phyloP scores from a whole-genome alignment of 306 rosid genomes.

The Trifolium repens region DNA sequence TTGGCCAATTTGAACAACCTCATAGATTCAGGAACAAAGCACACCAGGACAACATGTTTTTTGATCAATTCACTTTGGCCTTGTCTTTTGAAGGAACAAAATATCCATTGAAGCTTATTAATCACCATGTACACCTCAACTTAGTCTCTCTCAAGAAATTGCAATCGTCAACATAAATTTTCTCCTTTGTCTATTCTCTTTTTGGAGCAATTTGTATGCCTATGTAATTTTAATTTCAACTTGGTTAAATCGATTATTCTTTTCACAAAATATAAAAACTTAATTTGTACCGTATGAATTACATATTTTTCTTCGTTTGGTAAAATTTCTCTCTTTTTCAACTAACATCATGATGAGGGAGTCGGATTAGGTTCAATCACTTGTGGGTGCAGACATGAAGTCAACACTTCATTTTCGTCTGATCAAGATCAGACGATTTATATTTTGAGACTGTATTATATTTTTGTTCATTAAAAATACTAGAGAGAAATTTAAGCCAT shows the following conservation, averaged over 20 bases:
- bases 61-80: neutral
- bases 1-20: neutral
- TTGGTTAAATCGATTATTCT: neutral
- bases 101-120: neutral
- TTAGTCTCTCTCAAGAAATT: constrained; percentile 10
- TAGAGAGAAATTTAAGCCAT: too few relatives aligned
- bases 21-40: neutral
- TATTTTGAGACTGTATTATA: too few relatives aligned
- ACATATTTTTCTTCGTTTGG: neutral
- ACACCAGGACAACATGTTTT: neutral
- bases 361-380: too few relatives aligned
- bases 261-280: neutral
- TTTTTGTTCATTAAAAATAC: too few relatives aligned
- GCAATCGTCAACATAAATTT: neutral
- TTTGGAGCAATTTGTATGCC: neutral
- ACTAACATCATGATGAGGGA: neutral
- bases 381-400: too few relatives aligned
- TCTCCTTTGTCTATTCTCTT: neutral
- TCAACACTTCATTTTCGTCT: too few relatives aligned
- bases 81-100: neutral
- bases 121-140: neutral
- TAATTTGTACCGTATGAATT: neutral
- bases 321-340: neutral
- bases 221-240: neutral
- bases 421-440: too few relatives aligned